A percentile compares a stretch with the other conserved stretches of the same genome.
phyloP scores from a whole-genome alignment of 2,329 filamentous ascomycete species.

The Trichoderma endophyticum region DNA sequence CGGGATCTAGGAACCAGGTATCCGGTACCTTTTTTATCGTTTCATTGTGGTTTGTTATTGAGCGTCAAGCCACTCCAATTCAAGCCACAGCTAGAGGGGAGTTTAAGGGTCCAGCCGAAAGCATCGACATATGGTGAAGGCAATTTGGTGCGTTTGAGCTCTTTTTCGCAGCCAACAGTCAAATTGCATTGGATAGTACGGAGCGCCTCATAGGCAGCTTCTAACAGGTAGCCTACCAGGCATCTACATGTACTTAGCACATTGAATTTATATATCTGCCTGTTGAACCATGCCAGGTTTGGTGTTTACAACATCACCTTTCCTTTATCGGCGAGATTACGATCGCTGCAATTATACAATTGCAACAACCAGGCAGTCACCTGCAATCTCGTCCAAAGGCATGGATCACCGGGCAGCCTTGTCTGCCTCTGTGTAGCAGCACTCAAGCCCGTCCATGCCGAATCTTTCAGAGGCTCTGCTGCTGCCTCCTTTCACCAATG shows the following conservation, averaged over 20 bases:
- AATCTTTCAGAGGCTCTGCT: neutral
- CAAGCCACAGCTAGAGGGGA: constrained; percentile 3
- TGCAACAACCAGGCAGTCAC: neutral
- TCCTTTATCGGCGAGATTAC: neutral
- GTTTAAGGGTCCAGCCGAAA: neutral
- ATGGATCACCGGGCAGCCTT: neutral
- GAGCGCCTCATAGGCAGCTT: neutral
- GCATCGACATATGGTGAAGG: neutral
- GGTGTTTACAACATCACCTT: neutral
- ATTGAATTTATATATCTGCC: neutral
- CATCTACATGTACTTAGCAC: neutral
- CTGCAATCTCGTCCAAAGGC: neutral
- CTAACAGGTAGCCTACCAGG: neutral
- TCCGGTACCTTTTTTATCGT: neutral
- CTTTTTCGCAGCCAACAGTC: neutral
- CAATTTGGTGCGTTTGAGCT: neutral
- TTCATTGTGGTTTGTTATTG: neutral
- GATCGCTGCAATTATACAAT: neutral
- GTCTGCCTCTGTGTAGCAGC: neutral
- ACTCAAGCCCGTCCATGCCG: neutral
- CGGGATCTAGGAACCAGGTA: neutral
- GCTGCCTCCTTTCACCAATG: neutral
- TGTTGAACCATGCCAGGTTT: neutral
- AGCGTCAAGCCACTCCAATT: constrained; percentile 8
- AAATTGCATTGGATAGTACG: neutral